A percentile compares a stretch with the other conserved stretches of the same genome.
These are phyloP conservation scores for Malassezia restricta DNA, from an alignment of 1,284 basidiomycete genomes.

Conservation along the genomic window DNA sequence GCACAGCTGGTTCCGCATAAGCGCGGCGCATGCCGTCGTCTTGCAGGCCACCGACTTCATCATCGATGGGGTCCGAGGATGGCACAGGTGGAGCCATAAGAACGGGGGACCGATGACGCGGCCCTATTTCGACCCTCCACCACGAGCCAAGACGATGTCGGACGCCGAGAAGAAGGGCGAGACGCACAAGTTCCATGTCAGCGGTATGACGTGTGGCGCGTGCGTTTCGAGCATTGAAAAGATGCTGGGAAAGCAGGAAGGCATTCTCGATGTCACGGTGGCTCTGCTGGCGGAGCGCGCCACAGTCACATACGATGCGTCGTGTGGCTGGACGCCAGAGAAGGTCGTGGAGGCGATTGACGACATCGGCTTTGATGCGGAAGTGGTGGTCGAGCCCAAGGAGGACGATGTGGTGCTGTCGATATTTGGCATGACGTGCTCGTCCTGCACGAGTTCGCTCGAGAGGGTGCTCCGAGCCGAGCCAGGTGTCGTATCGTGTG, in stretches of 20 bases:
- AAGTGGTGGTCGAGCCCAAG: neutral
- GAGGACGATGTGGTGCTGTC: constrained; percentile 49
- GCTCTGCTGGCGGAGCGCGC: constrained; percentile 87
- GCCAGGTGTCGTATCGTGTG: constrained; percentile 25
- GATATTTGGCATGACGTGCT: constrained; percentile 83
- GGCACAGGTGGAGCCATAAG: neutral
- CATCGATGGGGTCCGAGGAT: constrained; percentile 3
- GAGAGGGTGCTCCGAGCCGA: constrained; percentile 63
- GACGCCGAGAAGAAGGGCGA: neutral
- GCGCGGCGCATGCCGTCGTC: neutral
- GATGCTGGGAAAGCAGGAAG: constrained; percentile 68
- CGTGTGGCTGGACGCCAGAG: constrained; percentile 59
- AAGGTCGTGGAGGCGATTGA: constrained; percentile 66
- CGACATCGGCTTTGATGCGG: constrained; percentile 80
- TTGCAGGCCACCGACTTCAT: neutral
- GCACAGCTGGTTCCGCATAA: neutral
- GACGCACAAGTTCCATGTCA: constrained; percentile 55
- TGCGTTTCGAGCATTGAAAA: constrained; percentile 92
- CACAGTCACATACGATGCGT: constrained; percentile 72
- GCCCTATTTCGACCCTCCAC: neutral
- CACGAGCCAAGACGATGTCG: neutral
- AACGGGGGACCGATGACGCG: neutral
- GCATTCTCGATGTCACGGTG: constrained; percentile 77
- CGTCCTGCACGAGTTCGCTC: constrained; percentile 64
- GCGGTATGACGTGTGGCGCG: constrained; percentile 80